Evolutionary conservation across 495 filamentous ascomycete genomes (phyloP), one percentile per base, ranked within the genome.

Genomic region (Hypoxylon trugodes): DNA sequence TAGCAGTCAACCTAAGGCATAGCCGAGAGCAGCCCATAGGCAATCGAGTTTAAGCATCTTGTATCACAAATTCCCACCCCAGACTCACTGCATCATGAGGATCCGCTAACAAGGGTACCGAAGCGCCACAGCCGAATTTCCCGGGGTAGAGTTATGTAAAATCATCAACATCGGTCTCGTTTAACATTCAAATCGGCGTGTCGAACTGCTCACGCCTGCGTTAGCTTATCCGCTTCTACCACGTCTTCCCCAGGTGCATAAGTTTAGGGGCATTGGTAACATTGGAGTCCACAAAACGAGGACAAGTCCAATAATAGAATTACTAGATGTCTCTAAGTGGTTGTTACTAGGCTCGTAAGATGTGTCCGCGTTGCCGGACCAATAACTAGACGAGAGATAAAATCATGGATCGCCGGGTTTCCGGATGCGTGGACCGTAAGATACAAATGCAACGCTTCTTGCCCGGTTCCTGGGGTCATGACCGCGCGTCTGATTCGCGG

Each of bases 341-440:
- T 47, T n/a, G 8, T 22, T 24, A 50, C 43, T 15, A 42, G 33
- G 59, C 51, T 38, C 40, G 47, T 26, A 26, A 32, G 61, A 51
- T 46, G 52, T 42, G 59, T 26, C 61, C 47, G 40, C 25, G 42
- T 9, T 49, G 7, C 41, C 42, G 54, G 43, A 26, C 54, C 61
- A 65, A 54, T 65, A 24, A 22, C 4, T 47, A 33, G 13, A 46
- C 38, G 22, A 26, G 32, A n/a, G 15, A 21, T 24, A 38, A 7
- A 41, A 28, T 22, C 19, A 53, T 37, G 45, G 48, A 43, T 49
- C 28, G 50, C 43, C 55, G 62, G 62, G 49, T 21, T 50, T 43
- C 55, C 62, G 62, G 62, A 55, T 49, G 24, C 43, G 30, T 59
- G 37, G 46, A 54, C 63, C 63, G 56, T 52, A 30, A 56, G 56